Percentiles rank a stretch among this genome's conserved stretches.
Evolutionary conservation across 2,329 filamentous ascomycete genomes (phyloP).

Genomic region (Colletotrichum chrysophilum): DNA sequence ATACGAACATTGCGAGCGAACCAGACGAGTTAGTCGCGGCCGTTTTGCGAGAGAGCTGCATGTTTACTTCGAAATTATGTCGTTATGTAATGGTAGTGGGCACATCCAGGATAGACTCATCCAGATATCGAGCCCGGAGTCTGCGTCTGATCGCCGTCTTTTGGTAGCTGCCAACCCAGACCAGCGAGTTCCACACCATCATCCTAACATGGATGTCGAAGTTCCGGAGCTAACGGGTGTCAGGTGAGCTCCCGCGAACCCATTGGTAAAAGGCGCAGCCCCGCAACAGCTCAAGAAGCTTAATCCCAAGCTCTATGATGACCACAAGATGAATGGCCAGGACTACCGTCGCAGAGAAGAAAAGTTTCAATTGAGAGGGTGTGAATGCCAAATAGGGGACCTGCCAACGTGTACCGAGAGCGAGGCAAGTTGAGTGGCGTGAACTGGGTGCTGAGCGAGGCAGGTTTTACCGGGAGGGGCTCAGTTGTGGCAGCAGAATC

Average conservation of each 20-base stretch:
- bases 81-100: rapidly evolving
- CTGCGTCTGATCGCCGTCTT: background rate
- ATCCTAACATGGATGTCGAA: background rate
- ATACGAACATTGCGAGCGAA: background rate
- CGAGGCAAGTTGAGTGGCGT: too few species aligned
- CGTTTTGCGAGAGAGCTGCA: background rate
- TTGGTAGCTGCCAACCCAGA: background rate
- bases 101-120: background rate
- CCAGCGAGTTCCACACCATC: background rate
- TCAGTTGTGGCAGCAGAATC: background rate
- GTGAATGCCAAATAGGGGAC: background rate
- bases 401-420: background rate
- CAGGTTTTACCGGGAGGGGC: background rate
- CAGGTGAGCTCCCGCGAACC: background rate
- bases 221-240: background rate
- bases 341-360: background rate
- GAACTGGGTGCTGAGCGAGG: too few species aligned
- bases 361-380: background rate
- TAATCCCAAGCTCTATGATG: background rate
- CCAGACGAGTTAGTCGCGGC: rapidly evolving
- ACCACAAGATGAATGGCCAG: background rate
- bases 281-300: background rate
- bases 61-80: rapidly evolving
- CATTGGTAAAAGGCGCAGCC: background rate
- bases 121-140: background rate